Evolutionary conservation across 1,139 yeast species (phyloP).

Genomic region (Geotrichum cucujoidarum): DNA sequence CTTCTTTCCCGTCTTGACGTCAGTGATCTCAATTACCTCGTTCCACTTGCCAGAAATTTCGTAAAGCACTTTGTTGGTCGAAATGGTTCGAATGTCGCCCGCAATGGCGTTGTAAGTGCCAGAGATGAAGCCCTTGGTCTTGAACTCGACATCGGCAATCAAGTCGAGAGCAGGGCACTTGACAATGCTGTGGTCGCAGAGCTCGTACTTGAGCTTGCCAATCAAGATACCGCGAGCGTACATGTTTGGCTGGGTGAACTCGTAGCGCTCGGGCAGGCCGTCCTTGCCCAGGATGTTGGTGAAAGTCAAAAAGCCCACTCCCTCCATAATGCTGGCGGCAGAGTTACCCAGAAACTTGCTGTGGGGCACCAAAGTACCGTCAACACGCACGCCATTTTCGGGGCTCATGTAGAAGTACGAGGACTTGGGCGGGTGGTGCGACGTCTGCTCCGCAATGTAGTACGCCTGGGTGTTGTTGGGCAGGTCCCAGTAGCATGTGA

Average conservation of each 20-base stretch:
- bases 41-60: slow-evolving; percentile 91
- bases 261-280: slow-evolving; percentile 57
- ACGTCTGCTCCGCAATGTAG: slow-evolving; percentile 90
- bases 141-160: slow-evolving; percentile 83
- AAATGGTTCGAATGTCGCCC: slow-evolving; percentile 57
- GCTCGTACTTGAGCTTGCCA: slow-evolving; percentile 82
- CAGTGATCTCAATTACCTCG: slow-evolving; percentile 68
- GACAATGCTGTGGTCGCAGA: slow-evolving; percentile 84
- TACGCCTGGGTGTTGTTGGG: slow-evolving; percentile 66
- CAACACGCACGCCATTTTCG: slow-evolving; percentile 72
- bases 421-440: slow-evolving; percentile 96
- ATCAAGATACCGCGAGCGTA: slow-evolving; percentile 89
- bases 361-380: slow-evolving; percentile 85
- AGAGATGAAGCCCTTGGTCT: slow-evolving; percentile 87
- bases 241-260: slow-evolving; percentile 90
- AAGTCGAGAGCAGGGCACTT: slow-evolving; percentile 57
- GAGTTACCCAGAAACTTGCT: slow-evolving; percentile 90
- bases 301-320: slow-evolving; percentile 67
- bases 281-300: slow-evolving; percentile 47
- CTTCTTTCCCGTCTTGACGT: slow-evolving; percentile 39
- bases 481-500: slow-evolving; percentile 87
- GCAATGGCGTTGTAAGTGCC: slow-evolving; percentile 89
- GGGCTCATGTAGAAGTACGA: slow-evolving; percentile 88
- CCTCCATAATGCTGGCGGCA: slow-evolving; percentile 97
- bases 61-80: slow-evolving; percentile 53